Percentiles rank a stretch among this genome's conserved stretches.
Conservation (phyloP, 2,329 filamentous ascomycete genomes). For the Neocucurbitaria cava region DNA sequence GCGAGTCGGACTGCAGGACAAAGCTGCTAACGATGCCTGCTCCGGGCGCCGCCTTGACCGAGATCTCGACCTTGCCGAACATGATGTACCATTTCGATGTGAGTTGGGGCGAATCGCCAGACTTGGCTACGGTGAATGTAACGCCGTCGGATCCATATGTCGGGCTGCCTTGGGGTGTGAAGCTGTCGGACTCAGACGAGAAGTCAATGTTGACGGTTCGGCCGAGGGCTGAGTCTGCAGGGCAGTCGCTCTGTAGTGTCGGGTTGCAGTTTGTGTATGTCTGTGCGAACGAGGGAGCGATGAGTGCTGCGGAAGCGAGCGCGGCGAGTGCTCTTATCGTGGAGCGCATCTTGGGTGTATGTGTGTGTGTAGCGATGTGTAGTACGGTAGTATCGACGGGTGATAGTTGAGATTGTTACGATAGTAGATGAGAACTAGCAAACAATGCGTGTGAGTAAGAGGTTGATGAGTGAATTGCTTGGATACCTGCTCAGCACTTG, state of each 20-base stretch:
- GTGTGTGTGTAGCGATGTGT: constrained; percentile 15
- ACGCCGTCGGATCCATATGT: constrained; percentile 80
- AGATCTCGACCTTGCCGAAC: constrained; percentile 91
- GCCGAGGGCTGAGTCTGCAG: constrained; percentile 79
- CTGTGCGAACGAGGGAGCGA: constrained; percentile 54
- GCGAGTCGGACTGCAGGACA: constrained; percentile 86
- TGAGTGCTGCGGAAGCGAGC: constrained; percentile 50
- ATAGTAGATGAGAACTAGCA: constrained; percentile 12
- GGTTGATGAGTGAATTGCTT: constrained; percentile 7
- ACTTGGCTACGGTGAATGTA: constrained; percentile 77
- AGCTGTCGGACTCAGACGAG: constrained; percentile 76
- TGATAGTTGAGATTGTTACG: constrained; percentile 8
- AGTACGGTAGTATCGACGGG: constrained; percentile 9
- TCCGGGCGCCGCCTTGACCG: constrained; percentile 84
- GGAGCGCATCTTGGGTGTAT: constrained; percentile 39
- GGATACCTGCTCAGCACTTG: constrained; percentile 28
- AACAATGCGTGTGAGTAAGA: constrained; percentile 14
- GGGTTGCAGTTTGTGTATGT: constrained; percentile 66
- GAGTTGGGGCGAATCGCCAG: constrained; percentile 86
- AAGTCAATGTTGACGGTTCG: constrained; percentile 87
- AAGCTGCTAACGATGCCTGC: constrained; percentile 92
- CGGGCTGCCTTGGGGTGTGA: constrained; percentile 72
- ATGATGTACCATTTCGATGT: constrained; percentile 97
- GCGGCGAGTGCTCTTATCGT: constrained; percentile 44
- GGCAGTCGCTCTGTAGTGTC: constrained; percentile 65